Evolutionary conservation across 164 flowering plant species (phyloP).

Genomic region (Hamamelis virginiana): DNA sequence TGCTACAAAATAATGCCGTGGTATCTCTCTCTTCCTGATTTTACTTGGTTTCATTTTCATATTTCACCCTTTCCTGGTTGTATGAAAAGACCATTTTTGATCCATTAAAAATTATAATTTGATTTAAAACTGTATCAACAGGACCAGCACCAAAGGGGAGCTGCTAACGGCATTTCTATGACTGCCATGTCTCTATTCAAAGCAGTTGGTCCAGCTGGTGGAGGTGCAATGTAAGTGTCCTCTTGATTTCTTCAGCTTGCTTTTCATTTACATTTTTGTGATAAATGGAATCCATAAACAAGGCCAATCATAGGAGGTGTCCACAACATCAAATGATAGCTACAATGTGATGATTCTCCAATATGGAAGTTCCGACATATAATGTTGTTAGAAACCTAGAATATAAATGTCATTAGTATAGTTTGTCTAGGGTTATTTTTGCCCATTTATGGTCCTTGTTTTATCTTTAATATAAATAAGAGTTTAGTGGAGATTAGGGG

Average conservation of each 20-base stretch:
- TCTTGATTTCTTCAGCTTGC: neutral
- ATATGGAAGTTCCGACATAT: too few relatives aligned
- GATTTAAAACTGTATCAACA: slow-evolving; percentile 11
- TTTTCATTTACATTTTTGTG: too few relatives aligned
- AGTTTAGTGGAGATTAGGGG: too few relatives aligned
- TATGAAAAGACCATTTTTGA: neutral
- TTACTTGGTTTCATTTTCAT: neutral
- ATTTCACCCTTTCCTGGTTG: neutral
- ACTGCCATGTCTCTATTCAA: slow-evolving; percentile 73
- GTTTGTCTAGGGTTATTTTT: too few relatives aligned
- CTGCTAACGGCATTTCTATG: slow-evolving; percentile 81
- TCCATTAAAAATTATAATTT: neutral
- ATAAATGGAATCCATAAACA: too few relatives aligned
- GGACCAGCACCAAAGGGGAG: slow-evolving; percentile 80
- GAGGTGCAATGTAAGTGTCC: slow-evolving; percentile 69
- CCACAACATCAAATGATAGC: too few relatives aligned
- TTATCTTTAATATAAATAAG: too few relatives aligned
- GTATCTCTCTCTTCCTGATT: slow-evolving; percentile 26
- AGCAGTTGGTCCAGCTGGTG: slow-evolving; percentile 80
- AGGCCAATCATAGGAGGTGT: too few relatives aligned
- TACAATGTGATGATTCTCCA: too few relatives aligned
- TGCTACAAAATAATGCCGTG: slow-evolving; percentile 67
- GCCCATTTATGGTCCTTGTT: too few relatives aligned
- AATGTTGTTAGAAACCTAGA: too few relatives aligned
- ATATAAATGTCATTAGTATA: too few relatives aligned